phyloP scores from a whole-genome alignment of 2,329 filamentous ascomycete genomes.

The Chrysoporthe deuterocubensis region DNA sequence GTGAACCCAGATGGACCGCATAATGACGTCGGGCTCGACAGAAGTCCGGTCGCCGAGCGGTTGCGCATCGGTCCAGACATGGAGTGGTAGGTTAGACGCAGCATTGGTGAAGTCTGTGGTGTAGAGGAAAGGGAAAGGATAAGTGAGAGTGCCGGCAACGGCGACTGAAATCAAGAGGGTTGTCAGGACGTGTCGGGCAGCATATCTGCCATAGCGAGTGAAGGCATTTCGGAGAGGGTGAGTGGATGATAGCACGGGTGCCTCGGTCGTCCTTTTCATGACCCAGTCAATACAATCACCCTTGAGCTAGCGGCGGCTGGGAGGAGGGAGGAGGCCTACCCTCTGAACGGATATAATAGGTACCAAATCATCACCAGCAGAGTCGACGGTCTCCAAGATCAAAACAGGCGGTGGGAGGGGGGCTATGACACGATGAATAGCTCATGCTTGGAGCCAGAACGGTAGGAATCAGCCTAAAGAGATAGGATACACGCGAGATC shows the following conservation, averaged over 20 bases:
- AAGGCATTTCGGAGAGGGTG: constrained; percentile 70
- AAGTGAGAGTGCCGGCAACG: constrained; percentile 71
- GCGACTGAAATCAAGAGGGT: constrained; percentile 76
- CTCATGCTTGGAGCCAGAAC: constrained; percentile 26
- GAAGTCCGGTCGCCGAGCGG: constrained; percentile 58
- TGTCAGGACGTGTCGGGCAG: constrained; percentile 73
- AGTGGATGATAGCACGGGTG: constrained; percentile 64
- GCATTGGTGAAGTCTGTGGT: constrained; percentile 73
- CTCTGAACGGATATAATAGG: constrained; percentile 75
- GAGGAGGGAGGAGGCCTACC: constrained; percentile 55
- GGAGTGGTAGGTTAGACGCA: constrained; percentile 72
- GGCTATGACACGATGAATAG: constrained; percentile 15
- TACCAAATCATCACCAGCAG: constrained; percentile 70
- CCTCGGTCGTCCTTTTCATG: constrained; percentile 68
- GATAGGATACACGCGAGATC: constrained; percentile 12
- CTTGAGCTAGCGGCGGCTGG: constrained; percentile 25
- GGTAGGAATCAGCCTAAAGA: constrained; percentile 12
- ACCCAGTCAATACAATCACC: constrained; percentile 21
- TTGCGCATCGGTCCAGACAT: constrained; percentile 80
- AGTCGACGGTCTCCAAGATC: constrained; percentile 20
- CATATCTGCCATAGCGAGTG: constrained; percentile 70
- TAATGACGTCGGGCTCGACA: constrained; percentile 70
- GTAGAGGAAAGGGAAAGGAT: constrained; percentile 76
- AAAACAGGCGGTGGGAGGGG: constrained; percentile 8
- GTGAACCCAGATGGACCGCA: constrained; percentile 83